Conservation (phyloP, 176 grass and related monocot genomes). For the Phragmites australis region DNA sequence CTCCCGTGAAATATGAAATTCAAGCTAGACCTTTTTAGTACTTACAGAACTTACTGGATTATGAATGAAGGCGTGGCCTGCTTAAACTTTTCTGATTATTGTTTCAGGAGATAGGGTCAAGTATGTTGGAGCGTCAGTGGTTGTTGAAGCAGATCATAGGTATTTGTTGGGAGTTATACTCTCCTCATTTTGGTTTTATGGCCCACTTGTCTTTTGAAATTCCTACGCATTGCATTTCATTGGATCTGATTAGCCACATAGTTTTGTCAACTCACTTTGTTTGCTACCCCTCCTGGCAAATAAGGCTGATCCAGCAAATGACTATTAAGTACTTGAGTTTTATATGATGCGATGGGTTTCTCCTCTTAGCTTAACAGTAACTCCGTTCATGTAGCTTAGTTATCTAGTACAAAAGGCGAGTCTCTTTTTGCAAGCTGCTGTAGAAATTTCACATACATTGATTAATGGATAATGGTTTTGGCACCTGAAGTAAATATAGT, state of each 20-base stretch:
- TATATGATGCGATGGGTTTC: conserved; percentile 23
- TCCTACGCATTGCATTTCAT: conserved; percentile 12
- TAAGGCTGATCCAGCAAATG: neutral
- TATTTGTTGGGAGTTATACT: conserved; percentile 31
- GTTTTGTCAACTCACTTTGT: conserved; percentile 13
- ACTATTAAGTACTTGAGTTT: conserved; percentile 12
- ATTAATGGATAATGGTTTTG: neutral
- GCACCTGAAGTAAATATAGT: conserved; percentile 13
- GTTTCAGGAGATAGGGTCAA: conserved; percentile 84
- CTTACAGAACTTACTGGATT: conserved; percentile 7
- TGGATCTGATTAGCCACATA: neutral
- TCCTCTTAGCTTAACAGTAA: neutral
- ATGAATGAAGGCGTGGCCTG: neutral
- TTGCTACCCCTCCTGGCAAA: neutral
- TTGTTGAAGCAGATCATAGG: conserved; percentile 67
- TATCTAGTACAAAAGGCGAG: neutral
- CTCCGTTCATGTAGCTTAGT: neutral
- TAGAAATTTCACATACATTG: neutral
- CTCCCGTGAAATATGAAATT: conserved; percentile 36
- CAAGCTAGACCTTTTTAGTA: conserved; percentile 6
- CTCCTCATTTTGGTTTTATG: conserved; percentile 24
- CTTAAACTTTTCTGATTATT: conserved; percentile 35
- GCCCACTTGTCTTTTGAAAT: conserved; percentile 9
- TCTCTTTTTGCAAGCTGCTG: neutral
- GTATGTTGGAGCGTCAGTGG: conserved; percentile 65